A percentile compares a stretch with the other conserved stretches of the same genome.
Evolutionary conservation across 163 green algal genomes (phyloP).

Genomic region (Prototheca stagnorum): DNA sequence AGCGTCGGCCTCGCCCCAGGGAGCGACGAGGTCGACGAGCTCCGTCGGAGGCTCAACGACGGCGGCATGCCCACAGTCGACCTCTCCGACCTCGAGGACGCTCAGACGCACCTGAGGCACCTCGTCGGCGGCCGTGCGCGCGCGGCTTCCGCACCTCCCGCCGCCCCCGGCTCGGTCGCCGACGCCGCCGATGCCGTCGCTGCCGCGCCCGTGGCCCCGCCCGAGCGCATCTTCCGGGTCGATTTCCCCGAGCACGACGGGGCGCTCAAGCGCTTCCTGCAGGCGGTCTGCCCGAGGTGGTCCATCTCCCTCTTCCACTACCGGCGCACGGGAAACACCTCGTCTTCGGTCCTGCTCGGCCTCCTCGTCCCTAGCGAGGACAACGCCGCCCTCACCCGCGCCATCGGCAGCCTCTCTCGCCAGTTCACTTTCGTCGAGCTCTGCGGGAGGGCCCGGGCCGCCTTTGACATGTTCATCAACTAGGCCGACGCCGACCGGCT

Average conservation of each 20-base stretch:
- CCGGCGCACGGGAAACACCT: constrained; percentile 59
- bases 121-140: constrained; percentile 40
- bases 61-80: constrained; percentile 51
- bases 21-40: constrained; percentile 24
- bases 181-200: no score
- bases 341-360: constrained; percentile 61
- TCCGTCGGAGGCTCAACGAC: constrained; percentile 43
- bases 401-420: constrained; percentile 11
- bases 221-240: constrained; percentile 77
- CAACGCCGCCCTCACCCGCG: constrained; percentile 16
- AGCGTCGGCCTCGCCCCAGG: constrained; percentile 31
- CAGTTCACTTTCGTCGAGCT: constrained; percentile 57
- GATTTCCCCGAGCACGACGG: constrained; percentile 83
- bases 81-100: constrained; percentile 54
- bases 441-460: constrained; percentile 22
- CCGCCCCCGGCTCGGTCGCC: no score
- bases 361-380: constrained; percentile 43
- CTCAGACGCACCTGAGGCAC: constrained; percentile 73
- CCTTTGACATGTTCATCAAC: constrained; percentile 70
- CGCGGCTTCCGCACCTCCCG: no score
- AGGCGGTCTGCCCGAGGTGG: constrained; percentile 48
- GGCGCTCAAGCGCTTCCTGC: constrained; percentile 71
- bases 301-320: constrained; percentile 98
- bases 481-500: no score
- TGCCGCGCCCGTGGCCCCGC: constrained; percentile 30